Evolutionary conservation across 1,139 yeast species (phyloP), one percentile per base, ranked within the genome.

Genomic region (Kodamaea alishanica): DNA sequence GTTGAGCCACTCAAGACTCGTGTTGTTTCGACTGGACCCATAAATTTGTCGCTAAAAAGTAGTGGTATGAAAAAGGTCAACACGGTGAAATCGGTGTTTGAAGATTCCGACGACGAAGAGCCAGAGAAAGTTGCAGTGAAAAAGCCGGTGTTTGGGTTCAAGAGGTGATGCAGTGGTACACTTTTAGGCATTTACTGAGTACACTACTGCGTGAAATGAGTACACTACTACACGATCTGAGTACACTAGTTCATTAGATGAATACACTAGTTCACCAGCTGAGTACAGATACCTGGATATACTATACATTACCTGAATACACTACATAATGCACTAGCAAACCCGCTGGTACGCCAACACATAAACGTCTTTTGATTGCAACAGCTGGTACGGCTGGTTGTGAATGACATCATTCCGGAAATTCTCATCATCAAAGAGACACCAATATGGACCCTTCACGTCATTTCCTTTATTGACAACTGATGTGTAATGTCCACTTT

Each of bases 401-500:
- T 77, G 79, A 12, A 66, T 63, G 9, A 68, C 48, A 35, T 70
- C 67, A 6, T 68, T 67, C 40, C 73, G 73, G 1, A 81, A 81
- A 32, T 65, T 61, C 43, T 79, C 88, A 56, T 84, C 94, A 53
- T 84, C 92, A 58, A 84, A 84, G 43, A 75, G 73, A 53, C 84
- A 81, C 92, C 92, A 84, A 39, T 51, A 57, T 6, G 67, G 37
- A 28, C 53, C 43, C 3, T 28, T 25, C 23, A 23, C 20, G 4
- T 15, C 20, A 15, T 46, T 60, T 42, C 67, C 55, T 55, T 83
- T 83, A 50, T 81, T 73, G 1, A 83, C 81, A 41, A 77, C 64
- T 0, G 89, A 64, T 1, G 89, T 84, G 53, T 84, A 84, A 57
- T 84, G 94, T 0, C 94, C 94, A 42, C 84, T 77, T 45, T 79